These are phyloP conservation scores for Fraxinus anomala DNA, from an alignment of 257 asterid genomes.

Conservation along the genomic window DNA sequence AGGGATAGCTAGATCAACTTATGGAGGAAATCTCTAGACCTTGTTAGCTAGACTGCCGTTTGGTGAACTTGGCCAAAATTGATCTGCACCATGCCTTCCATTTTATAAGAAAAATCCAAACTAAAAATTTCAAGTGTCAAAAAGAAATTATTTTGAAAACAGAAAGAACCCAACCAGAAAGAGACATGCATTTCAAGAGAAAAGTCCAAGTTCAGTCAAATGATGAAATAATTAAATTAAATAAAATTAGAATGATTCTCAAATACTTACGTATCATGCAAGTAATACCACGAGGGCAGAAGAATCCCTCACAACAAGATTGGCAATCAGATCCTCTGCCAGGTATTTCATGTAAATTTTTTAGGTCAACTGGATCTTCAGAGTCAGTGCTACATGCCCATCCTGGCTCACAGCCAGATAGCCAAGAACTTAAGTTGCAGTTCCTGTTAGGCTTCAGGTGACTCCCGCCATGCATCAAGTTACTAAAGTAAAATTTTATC, in stretches of 20 bases:
- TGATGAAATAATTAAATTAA: not conserved
- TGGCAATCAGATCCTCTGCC: conserved; percentile 64
- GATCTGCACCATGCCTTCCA: too few relatives aligned
- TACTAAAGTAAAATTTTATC: conserved; percentile 53
- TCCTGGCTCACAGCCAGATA: conserved; percentile 84
- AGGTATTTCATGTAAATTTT: conserved; percentile 47
- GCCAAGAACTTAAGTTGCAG: conserved; percentile 76
- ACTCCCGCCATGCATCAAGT: conserved; percentile 45
- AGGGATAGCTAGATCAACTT: too few relatives aligned
- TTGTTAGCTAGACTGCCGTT: too few relatives aligned
- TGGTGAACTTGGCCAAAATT: too few relatives aligned
- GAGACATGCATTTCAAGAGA: conserved; percentile 1
- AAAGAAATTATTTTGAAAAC: too few relatives aligned
- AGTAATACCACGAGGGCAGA: conserved; percentile 82
- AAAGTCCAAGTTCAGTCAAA: not conserved
- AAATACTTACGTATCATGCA: conserved; percentile 88
- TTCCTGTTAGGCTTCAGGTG: conserved; percentile 60
- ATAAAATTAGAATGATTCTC: conserved; percentile 10
- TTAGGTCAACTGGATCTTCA: conserved; percentile 39
- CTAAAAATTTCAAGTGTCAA: too few relatives aligned
- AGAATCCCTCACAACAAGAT: conserved; percentile 87
- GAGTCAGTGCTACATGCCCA: conserved; percentile 73
- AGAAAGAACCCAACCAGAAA: not conserved
- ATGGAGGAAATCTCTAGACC: too few relatives aligned
- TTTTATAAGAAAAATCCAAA: too few relatives aligned